Evolutionary conservation across 2,329 filamentous ascomycete species (phyloP).

Genomic region (Monascus ruber): DNA sequence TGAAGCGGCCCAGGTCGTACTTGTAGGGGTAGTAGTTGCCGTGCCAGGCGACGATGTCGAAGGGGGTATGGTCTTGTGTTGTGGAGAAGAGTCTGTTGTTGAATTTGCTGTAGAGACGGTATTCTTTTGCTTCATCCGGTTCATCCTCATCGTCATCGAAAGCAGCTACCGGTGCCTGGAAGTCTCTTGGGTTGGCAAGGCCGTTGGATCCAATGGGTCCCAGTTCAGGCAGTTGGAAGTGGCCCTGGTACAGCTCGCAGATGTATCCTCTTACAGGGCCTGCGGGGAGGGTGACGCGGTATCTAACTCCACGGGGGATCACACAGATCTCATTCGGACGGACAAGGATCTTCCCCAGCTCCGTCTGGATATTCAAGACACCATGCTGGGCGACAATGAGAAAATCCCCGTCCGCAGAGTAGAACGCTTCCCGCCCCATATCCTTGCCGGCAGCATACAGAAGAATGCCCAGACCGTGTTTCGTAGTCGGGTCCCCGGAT

Average conservation of each 20-base stretch:
- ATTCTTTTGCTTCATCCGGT: slow-evolving; percentile 30
- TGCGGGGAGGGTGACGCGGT: slow-evolving; percentile 55
- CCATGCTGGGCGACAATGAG: slow-evolving; percentile 67
- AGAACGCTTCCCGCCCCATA: slow-evolving; percentile 72
- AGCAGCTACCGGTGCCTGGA: slow-evolving; percentile 58
- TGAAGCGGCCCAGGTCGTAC: slow-evolving; percentile 69
- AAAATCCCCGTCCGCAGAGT: slow-evolving; percentile 72
- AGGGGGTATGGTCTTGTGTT: slow-evolving; percentile 58
- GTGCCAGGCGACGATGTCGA: slow-evolving; percentile 72
- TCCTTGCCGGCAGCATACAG: slow-evolving; percentile 68
- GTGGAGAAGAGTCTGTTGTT: slow-evolving; percentile 56
- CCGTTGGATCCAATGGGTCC: slow-evolving; percentile 64
- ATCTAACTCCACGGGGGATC: slow-evolving; percentile 62
- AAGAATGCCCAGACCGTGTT: slow-evolving; percentile 67
- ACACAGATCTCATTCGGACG: slow-evolving; percentile 68
- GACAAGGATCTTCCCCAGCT: slow-evolving; percentile 63
- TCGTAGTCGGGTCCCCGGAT: slow-evolving; percentile 66
- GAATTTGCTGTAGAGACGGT: slow-evolving; percentile 53
- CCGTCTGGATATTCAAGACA: slow-evolving; percentile 62
- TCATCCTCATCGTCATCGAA: slow-evolving; percentile 52
- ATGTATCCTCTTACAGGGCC: slow-evolving; percentile 61
- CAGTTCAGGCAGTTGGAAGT: slow-evolving; percentile 60
- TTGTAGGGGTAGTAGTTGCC: slow-evolving; percentile 73
- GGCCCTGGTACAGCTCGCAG: slow-evolving; percentile 61
- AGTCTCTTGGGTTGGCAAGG: slow-evolving; percentile 65